Evolutionary conservation across 352 stramenopile genomes (phyloP).

Genomic region (Blastocystis sp.): DNA sequence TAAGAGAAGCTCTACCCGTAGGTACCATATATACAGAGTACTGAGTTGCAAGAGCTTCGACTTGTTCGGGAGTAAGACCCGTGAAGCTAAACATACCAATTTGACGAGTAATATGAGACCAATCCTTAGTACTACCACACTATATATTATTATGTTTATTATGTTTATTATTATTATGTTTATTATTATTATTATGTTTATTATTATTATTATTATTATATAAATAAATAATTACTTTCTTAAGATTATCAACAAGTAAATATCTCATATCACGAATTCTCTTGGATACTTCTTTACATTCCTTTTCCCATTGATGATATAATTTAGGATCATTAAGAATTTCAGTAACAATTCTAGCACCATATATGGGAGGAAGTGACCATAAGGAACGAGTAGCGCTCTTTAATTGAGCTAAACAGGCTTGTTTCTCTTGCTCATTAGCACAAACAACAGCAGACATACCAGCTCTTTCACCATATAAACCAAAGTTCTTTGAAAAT

Average conservation of each 20-base stretch:
- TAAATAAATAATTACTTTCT: slow-evolving; percentile 50
- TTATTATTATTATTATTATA: slow-evolving; percentile 54
- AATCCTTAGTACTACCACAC: slow-evolving; percentile 59
- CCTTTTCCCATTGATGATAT: slow-evolving; percentile 56
- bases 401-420: slow-evolving; percentile 66
- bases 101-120: slow-evolving; percentile 89
- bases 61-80: slow-evolving; percentile 76
- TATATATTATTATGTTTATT: no score
- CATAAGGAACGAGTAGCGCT: slow-evolving; percentile 73
- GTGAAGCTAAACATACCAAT: slow-evolving; percentile 80
- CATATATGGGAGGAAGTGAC: slow-evolving; percentile 73
- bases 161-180: no score
- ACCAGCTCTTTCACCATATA: slow-evolving; percentile 72
- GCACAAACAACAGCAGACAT: slow-evolving; percentile 62
- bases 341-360: slow-evolving; percentile 64
- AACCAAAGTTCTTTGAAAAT: slow-evolving; percentile 78
- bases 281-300: slow-evolving; percentile 42
- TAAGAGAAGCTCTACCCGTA: slow-evolving; percentile 86
- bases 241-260: slow-evolving; percentile 59
- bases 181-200: no score
- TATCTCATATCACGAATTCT: slow-evolving; percentile 43
- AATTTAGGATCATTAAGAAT: slow-evolving; percentile 65
- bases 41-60: slow-evolving; percentile 72
- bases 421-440: slow-evolving; percentile 54
- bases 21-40: slow-evolving; percentile 94